Base-by-base conservation (phyloP, 345 rosid genomes). In the Microcos paniculata region DNA sequence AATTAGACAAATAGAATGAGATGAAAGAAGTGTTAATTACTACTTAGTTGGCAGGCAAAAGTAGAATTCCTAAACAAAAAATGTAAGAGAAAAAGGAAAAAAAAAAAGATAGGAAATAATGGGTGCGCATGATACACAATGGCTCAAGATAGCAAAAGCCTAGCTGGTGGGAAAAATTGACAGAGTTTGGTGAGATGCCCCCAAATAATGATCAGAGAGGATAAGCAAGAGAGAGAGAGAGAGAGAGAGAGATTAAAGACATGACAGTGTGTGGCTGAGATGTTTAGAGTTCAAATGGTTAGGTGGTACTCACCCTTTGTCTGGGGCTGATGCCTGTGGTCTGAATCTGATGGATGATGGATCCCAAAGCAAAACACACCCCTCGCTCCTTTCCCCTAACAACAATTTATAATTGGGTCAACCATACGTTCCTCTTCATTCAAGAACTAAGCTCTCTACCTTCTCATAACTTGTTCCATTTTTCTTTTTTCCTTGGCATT, bases 211-310 rank as follows among this genome's bases (percentile, higher is more conserved):
- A 51, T 75, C 33, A 52, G 23, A 21, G 49, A 46, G 55, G 38
- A 70, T 51, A 31, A 51, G 59, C 10, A 51, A 1, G 43, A 62
- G 67, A 19, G 21, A 62, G 57, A 53, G 59, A 55, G 59, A 55
- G 30, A 55, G 18, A 13, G 49, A 38, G 6, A 40, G 59, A 28
- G 1, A 42, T 18, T 21, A 55, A 33, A 14, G 66, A 74, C 24
- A 18, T 19, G 70, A 33, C 23, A 74, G 70, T 74, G 24, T 62
- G 49, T 62, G 77, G 77, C 48, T 31, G 23, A 74, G 70, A 74
- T 49, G 31, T 16, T 7, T 15, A 38, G n/a, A 12, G 62, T 65
- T 42, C 16, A 38, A 55, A 53, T 21, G 62, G 78, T 52, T 64
- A 64, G 78, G 63, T 75, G 71, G 49, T 24, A 21, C 38, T 56